Conservation (phyloP, 352 stramenopile genomes). For the Thraustochytrium striatum region DNA sequence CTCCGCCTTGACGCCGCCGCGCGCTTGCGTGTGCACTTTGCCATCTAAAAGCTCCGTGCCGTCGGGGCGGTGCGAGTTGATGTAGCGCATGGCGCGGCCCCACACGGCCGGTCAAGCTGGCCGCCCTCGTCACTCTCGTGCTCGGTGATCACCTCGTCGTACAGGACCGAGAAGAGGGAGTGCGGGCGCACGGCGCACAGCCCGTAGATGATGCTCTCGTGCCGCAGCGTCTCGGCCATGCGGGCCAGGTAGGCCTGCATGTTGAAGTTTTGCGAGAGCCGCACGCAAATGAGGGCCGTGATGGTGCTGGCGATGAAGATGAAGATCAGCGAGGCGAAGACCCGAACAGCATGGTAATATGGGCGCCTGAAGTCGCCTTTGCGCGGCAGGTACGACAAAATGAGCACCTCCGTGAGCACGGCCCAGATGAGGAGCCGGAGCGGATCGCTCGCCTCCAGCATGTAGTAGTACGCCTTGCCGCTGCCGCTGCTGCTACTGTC, state of each 20-base stretch:
- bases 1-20: neutral
- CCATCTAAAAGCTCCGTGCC: constrained; percentile 12
- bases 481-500: no score
- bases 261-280: neutral
- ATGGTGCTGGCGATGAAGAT: no score
- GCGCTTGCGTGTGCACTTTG: neutral
- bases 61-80: constrained; percentile 16
- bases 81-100: constrained; percentile 2
- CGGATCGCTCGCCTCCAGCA: no score
- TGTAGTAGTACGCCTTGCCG: no score
- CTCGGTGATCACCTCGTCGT: neutral
- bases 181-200: neutral
- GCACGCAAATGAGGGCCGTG: neutral
- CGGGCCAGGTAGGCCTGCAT: no score
- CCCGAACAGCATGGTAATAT: no score
- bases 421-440: no score
- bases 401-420: no score
- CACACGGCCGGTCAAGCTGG: neutral
- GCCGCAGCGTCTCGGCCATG: neutral
- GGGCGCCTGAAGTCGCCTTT: no score
- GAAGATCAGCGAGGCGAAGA: no score
- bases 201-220: neutral
- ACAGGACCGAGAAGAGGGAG: no score
- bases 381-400: no score
- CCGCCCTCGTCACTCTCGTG: neutral